phyloP scores from a whole-genome alignment of 352 stramenopile genomes.

The Phytophthora pluvialis region DNA sequence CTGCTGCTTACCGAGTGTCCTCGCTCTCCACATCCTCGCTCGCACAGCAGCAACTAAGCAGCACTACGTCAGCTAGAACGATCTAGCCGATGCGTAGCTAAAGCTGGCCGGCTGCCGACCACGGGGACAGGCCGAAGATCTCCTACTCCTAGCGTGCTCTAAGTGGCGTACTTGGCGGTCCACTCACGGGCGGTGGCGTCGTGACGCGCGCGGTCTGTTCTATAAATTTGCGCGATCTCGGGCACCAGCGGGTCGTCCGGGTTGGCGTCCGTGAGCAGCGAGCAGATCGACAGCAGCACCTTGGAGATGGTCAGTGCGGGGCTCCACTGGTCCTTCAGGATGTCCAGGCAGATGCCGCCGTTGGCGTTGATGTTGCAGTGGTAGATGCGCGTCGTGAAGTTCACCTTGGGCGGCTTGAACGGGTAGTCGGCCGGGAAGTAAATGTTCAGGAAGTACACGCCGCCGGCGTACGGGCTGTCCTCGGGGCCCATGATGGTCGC shows the following conservation, averaged over 20 bases:
- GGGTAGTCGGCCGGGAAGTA: slow-evolving; percentile 99
- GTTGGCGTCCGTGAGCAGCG: slow-evolving; percentile 99
- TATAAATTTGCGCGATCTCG: slow-evolving; percentile 95
- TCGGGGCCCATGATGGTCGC: slow-evolving; percentile 98
- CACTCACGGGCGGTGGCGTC: slow-evolving; percentile 97
- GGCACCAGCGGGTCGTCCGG: slow-evolving; percentile 98
- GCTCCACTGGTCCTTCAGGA: slow-evolving; percentile 99
- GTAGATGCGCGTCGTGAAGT: slow-evolving; percentile 99
- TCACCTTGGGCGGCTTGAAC: slow-evolving; percentile 99
- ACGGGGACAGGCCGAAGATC: slow-evolving; percentile 28
- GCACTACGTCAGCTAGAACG: slow-evolving; percentile 9
- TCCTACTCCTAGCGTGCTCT: slow-evolving; percentile 68
- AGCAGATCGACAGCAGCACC: slow-evolving; percentile 99
- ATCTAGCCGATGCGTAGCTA: slow-evolving; percentile 4
- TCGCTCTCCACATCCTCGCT: slow-evolving; percentile 17
- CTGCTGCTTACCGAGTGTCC: slow-evolving; percentile 36
- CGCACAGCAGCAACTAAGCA: slow-evolving; percentile 11
- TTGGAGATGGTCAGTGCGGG: slow-evolving; percentile 99
- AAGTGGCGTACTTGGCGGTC: slow-evolving; percentile 99
- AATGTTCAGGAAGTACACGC: slow-evolving; percentile 99
- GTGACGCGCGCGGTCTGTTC: slow-evolving; percentile 93
- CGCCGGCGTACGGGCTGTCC: slow-evolving; percentile 97
- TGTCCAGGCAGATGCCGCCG: slow-evolving; percentile 99
- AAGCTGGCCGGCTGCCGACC: not conserved
- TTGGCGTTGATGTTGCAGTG: slow-evolving; percentile 99